Evolutionary conservation across 371 early-diverging fungal genomes (phyloP), one percentile per base, ranked within the genome.

Genomic region (Cokeromyces recurvatus): DNA sequence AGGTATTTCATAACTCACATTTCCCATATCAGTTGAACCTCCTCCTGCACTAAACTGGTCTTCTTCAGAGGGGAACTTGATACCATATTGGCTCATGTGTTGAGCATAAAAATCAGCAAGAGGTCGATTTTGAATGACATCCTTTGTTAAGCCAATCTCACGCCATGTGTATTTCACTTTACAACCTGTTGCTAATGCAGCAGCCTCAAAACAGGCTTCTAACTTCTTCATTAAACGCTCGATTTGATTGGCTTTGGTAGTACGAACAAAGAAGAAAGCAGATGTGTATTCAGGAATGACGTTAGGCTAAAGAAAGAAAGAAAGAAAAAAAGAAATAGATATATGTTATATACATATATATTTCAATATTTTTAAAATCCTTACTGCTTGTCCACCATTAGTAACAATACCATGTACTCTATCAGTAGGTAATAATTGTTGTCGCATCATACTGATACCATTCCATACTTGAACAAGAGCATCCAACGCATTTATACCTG

Each of bases 21-120:
- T 89, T 42, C 90, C 91, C 77, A 89, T 84, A 48, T 91, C 92
- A 0, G 89, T 86, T 2, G 79, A 77, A 0, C 81, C 87, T 31
- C 61, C 59, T 11, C 51, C 71, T 3, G 31, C 32, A 14, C 61
- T 57, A 37, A 71, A 57, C 44, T 82, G 79, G 0, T 57, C 62
- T 1, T 57, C 48, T 6, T 62, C 60, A 4, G 75, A 35, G 1
- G 60, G 32, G 43, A 75, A 77, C 16, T 55, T 44, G 16, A 77
- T 58, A 14, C 79, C 78, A 29, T 66, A 60, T 6, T 66, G 59
- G 3, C 62, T 52, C 64, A 87, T 80, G 36, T 84, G 67, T 4
- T 57, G 17, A 21, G 77, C 74, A 63, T 83, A 89, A 9, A 68
- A 57, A 27, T 55, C 55, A 4, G 84, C 82, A 48, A 91, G 61